Conservation (phyloP, 2,329 filamentous ascomycete species). For the Fusarium duplospermum region DNA sequence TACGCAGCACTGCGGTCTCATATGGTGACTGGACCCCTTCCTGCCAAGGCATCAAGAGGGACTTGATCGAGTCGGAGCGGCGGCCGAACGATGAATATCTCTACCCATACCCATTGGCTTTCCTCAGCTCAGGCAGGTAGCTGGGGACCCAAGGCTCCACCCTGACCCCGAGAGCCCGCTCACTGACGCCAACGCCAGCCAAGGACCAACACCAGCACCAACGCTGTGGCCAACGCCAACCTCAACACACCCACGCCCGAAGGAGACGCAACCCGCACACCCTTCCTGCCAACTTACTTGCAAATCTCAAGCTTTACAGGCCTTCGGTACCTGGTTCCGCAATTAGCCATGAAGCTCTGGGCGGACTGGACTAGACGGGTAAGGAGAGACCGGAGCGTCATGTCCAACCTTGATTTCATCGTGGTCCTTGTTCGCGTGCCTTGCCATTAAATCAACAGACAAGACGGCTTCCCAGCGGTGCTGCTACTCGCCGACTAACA, state of each 20-base stretch:
- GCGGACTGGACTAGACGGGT: background rate
- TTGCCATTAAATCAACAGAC: slow-evolving; percentile 5
- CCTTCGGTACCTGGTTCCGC: slow-evolving; percentile 22
- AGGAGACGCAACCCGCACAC: slow-evolving; percentile 12
- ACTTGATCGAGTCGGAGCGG: slow-evolving; percentile 24
- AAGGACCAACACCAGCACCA: slow-evolving; percentile 12
- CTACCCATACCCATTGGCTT: slow-evolving; percentile 16
- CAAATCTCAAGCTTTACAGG: slow-evolving; percentile 22
- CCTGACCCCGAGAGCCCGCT: slow-evolving; percentile 25
- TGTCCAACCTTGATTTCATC: slow-evolving; percentile 6
- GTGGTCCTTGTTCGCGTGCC: slow-evolving; percentile 14
- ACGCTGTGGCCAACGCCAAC: slow-evolving; percentile 14
- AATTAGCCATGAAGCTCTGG: background rate
- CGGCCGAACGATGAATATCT: slow-evolving; percentile 20
- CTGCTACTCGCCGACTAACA: background rate
- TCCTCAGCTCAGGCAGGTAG: slow-evolving; percentile 6
- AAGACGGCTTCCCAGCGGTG: background rate
- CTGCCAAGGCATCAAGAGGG: slow-evolving; percentile 9
- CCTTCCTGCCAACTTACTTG: slow-evolving; percentile 11
- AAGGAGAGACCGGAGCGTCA: slow-evolving; percentile 6
- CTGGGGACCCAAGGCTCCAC: slow-evolving; percentile 24
- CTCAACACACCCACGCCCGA: slow-evolving; percentile 18
- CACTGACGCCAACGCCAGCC: slow-evolving; percentile 24
- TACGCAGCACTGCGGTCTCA: slow-evolving; percentile 11
- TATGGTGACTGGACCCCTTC: background rate